Evolutionary conservation across 768 basidiomycete species (phyloP).

Genomic region (Suillus weaverae): DNA sequence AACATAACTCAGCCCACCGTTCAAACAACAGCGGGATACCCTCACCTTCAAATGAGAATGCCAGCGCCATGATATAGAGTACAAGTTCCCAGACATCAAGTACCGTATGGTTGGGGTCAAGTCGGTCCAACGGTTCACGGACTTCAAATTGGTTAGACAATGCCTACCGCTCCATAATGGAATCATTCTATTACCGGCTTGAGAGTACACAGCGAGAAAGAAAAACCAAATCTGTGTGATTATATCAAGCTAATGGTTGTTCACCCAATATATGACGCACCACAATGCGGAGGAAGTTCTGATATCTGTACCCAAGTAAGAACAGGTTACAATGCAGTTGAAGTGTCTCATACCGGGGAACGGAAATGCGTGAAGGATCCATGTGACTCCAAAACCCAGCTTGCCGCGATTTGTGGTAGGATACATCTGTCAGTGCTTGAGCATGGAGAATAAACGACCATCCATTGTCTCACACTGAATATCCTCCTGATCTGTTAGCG

Average conservation of each 20-base stretch:
- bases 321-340: too few relatives aligned
- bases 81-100: slow-evolving; percentile 81
- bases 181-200: slow-evolving; percentile 61
- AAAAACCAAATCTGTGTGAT: slow-evolving; percentile 52
- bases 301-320: slow-evolving; percentile 53
- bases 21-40: slow-evolving; percentile 37
- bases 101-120: slow-evolving; percentile 51
- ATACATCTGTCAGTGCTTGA: slow-evolving; percentile 52
- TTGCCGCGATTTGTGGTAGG: slow-evolving; percentile 56
- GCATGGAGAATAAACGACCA: background rate
- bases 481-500: slow-evolving; percentile 68
- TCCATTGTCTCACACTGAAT: slow-evolving; percentile 62
- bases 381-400: slow-evolving; percentile 68
- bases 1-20: slow-evolving; percentile 38
- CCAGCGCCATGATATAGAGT: slow-evolving; percentile 74
- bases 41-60: slow-evolving; percentile 79
- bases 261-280: slow-evolving; percentile 28
- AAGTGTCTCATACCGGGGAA: slow-evolving; percentile 57
- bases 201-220: slow-evolving; percentile 79
- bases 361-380: slow-evolving; percentile 73
- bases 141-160: slow-evolving; percentile 41
- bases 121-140: slow-evolving; percentile 71
- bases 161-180: background rate
- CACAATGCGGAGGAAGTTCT: slow-evolving; percentile 76
- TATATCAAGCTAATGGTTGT: background rate